Conservation (phyloP, 1,284 basidiomycete species). For the Flammula alnicola region DNA sequence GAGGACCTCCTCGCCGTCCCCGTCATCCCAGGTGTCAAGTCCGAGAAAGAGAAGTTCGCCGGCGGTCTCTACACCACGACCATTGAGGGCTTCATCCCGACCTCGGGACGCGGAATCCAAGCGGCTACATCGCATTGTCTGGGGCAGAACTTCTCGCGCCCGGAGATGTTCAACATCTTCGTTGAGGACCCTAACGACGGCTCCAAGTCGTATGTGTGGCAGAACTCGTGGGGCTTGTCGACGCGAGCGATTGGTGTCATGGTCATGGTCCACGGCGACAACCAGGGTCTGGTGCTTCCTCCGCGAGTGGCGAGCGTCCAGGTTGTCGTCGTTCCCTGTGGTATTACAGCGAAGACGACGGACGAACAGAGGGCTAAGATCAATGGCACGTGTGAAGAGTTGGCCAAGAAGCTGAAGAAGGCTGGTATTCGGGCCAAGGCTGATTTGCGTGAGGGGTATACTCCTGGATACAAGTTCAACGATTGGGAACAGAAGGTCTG, state of each 20-base stretch:
- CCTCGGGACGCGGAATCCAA: slow-evolving; percentile 97
- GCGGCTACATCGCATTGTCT: slow-evolving; percentile 97
- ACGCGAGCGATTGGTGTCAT: slow-evolving; percentile 98
- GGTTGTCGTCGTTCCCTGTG: slow-evolving; percentile 92
- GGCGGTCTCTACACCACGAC: slow-evolving; percentile 98
- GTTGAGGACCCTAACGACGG: slow-evolving; percentile 91
- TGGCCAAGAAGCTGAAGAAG: slow-evolving; percentile 74
- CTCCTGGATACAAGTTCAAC: slow-evolving; percentile 99
- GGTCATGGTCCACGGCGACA: slow-evolving; percentile 99
- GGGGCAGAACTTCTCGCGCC: slow-evolving; percentile 96
- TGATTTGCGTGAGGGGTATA: slow-evolving; percentile 94
- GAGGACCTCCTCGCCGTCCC: slow-evolving; percentile 97
- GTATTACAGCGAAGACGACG: slow-evolving; percentile 84
- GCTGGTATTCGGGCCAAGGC: slow-evolving; percentile 86
- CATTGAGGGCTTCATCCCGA: slow-evolving; percentile 97
- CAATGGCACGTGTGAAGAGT: slow-evolving; percentile 77
- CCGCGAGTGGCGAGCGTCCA: slow-evolving; percentile 94
- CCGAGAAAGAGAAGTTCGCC: slow-evolving; percentile 99
- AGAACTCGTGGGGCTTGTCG: slow-evolving; percentile 98
- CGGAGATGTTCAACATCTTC: slow-evolving; percentile 97
- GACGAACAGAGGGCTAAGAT: slow-evolving; percentile 75
- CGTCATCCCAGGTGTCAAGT: slow-evolving; percentile 96
- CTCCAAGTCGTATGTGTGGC: slow-evolving; percentile 90
- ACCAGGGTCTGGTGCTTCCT: slow-evolving; percentile 95
- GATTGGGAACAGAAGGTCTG: slow-evolving; percentile 99